Evolutionary conservation across 768 basidiomycete genomes (phyloP), one percentile per base, ranked within the genome.

Genomic region (Clathrus columnatus): DNA sequence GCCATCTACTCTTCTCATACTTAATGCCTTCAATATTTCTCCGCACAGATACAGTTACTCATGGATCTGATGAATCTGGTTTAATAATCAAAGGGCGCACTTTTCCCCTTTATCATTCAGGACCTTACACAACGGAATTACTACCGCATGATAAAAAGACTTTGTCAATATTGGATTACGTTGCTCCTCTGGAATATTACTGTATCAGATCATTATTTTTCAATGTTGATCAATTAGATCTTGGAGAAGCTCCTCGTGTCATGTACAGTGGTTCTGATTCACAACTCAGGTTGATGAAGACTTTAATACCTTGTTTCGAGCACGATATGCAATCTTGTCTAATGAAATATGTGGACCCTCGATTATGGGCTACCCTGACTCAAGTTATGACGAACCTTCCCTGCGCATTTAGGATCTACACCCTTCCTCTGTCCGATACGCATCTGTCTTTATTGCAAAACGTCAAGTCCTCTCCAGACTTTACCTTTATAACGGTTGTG

Each of bases 401-500:
- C 0, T 29, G 65, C 0, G 65, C 44, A 21, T 70, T 80, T 53
- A 62, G 61, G 1, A 62, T 64, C 0, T 79, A 77, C 64, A 59
- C 65, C 18, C 64, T 85, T 16, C 76, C 82, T 2, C 76, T 87
- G 26, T 69, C 74, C 0, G 80, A 87, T 61, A 62, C 62, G 5
- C 73, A 80, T 58, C 67, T 84, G 0, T 77, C 77, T 2, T 68
- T 79, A 14, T 75, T 88, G 11, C 85, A 86, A 59, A 59, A 59
- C 16, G 77, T 88, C 42, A 74, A 76, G 1, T 68, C 74, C 44
- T 80, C 82, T 0, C 62, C 72, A 2, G 62, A 76, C 21, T 90
- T 87, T 64, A 73, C 84, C 2, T 72, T 90, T 28, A 58, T 89
- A 51, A 84, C 86, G 5, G 64, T 86, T 10, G 66, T 91, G 21